phyloP scores from a whole-genome alignment of 495 filamentous ascomycete species.

The Aspergillus sclerotioniger region DNA sequence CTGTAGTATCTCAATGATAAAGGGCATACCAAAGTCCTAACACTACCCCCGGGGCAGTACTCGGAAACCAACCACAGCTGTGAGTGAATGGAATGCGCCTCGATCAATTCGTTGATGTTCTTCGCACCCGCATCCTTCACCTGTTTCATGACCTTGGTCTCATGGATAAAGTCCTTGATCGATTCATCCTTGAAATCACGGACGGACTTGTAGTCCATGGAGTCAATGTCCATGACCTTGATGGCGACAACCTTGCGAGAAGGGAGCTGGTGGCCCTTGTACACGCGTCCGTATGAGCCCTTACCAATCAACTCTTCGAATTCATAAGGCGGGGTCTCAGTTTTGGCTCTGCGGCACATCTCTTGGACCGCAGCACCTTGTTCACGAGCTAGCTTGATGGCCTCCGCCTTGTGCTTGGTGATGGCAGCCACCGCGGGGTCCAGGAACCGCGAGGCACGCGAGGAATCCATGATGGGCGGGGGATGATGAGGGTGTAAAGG shows the following conservation, averaged over 20 bases:
- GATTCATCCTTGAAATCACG: constrained; percentile 74
- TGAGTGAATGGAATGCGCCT: constrained; percentile 80
- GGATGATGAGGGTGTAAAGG: not conserved
- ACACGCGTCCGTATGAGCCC: constrained; percentile 92
- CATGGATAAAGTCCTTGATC: constrained; percentile 81
- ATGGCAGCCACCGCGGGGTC: constrained; percentile 49
- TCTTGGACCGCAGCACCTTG: constrained; percentile 48
- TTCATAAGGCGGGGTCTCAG: constrained; percentile 60
- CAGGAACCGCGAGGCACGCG: constrained; percentile 36
- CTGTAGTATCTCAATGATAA: not conserved
- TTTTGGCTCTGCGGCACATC: constrained; percentile 48
- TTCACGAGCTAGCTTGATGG: constrained; percentile 49
- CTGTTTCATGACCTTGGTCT: constrained; percentile 81
- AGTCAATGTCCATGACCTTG: constrained; percentile 95
- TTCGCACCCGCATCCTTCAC: constrained; percentile 79
- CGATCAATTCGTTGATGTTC: constrained; percentile 88
- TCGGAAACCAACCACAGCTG: constrained; percentile 96
- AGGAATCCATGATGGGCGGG: constrained; percentile 17
- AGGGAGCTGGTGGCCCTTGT: constrained; percentile 67
- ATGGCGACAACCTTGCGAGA: constrained; percentile 73
- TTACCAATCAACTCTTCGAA: constrained; percentile 92
- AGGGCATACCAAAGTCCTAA: constrained; percentile 73
- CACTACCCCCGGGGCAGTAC: constrained; percentile 91
- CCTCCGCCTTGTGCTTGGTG: constrained; percentile 48
- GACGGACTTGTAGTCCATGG: constrained; percentile 66